These are phyloP conservation scores for Malassezia sp. DNA, from an alignment of 1,284 basidiomycete genomes.

Conservation along the genomic window DNA sequence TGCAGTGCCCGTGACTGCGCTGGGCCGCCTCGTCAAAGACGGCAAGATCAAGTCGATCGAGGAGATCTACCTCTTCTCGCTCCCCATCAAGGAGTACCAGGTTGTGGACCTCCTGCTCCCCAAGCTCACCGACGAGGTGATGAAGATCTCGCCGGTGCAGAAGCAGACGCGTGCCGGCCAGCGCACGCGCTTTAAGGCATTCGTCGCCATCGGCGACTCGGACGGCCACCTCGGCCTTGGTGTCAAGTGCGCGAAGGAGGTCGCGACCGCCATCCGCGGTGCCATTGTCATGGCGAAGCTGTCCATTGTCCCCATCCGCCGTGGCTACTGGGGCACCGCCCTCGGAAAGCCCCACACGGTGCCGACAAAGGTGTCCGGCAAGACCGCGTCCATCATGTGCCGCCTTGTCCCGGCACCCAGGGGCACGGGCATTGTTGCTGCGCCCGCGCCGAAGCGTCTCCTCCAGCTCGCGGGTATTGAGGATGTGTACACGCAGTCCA, in stretches of 20 bases:
- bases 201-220: slow-evolving; percentile 94
- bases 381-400: slow-evolving; percentile 98
- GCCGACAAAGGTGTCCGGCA: slow-evolving; percentile 94
- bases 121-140: slow-evolving; percentile 66
- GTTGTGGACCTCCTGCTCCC: slow-evolving; percentile 45
- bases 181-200: slow-evolving; percentile 99
- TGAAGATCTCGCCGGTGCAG: slow-evolving; percentile 99
- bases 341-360: slow-evolving; percentile 94
- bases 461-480: slow-evolving; percentile 94
- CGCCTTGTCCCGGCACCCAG: slow-evolving; percentile 92
- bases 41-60: slow-evolving; percentile 99
- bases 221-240: slow-evolving; percentile 96
- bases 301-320: slow-evolving; percentile 85
- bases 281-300: slow-evolving; percentile 96
- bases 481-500: slow-evolving; percentile 86
- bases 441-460: slow-evolving; percentile 90
- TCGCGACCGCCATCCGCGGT: slow-evolving; percentile 96
- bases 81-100: slow-evolving; percentile 55
- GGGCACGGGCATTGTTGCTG: slow-evolving; percentile 98
- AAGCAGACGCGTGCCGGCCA: slow-evolving; percentile 99
- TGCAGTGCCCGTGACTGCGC: slow-evolving; percentile 91
- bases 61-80: slow-evolving; percentile 99
- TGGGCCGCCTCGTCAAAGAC: slow-evolving; percentile 97
- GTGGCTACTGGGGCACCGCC: slow-evolving; percentile 87
- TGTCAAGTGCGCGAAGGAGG: slow-evolving; percentile 99